These are phyloP conservation scores for Cytauxzoon felis DNA, from an alignment of 169 alveolate genomes.

Conservation along the genomic window DNA sequence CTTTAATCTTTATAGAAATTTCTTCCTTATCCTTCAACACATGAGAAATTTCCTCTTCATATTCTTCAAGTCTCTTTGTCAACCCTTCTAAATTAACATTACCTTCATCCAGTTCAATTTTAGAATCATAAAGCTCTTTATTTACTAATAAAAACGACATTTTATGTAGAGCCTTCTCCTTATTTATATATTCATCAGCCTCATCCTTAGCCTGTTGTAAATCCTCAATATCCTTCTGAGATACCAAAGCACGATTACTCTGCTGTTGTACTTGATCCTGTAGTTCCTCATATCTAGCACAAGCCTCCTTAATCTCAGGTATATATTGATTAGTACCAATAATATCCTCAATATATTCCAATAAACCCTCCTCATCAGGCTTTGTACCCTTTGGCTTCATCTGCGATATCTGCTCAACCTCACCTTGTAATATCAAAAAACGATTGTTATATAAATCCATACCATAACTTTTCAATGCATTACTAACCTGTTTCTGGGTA, in stretches of 20 bases:
- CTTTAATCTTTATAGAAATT: constrained; percentile 43
- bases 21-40: constrained; percentile 66
- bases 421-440: constrained; percentile 92
- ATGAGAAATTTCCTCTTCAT: constrained; percentile 43
- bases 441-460: constrained; percentile 93
- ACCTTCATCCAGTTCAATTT: constrained; percentile 27
- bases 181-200: constrained; percentile 70
- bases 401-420: constrained; percentile 94
- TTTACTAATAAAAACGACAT: constrained; percentile 45
- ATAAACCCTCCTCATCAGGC: constrained; percentile 89
- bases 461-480: constrained; percentile 84
- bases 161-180: constrained; percentile 64
- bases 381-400: constrained; percentile 94
- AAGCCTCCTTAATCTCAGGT: constrained; percentile 70
- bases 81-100: constrained; percentile 55
- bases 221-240: constrained; percentile 81
- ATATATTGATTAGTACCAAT: constrained; percentile 88
- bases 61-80: constrained; percentile 27
- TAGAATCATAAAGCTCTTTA: constrained; percentile 54
- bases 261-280: constrained; percentile 77
- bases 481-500: constrained; percentile 86
- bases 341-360: constrained; percentile 96
- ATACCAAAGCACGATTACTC: constrained; percentile 71
- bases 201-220: constrained; percentile 71
- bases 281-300: constrained; percentile 66